phyloP scores from a whole-genome alignment of 202 grass and related monocot genomes.

The Musa balbisiana region DNA sequence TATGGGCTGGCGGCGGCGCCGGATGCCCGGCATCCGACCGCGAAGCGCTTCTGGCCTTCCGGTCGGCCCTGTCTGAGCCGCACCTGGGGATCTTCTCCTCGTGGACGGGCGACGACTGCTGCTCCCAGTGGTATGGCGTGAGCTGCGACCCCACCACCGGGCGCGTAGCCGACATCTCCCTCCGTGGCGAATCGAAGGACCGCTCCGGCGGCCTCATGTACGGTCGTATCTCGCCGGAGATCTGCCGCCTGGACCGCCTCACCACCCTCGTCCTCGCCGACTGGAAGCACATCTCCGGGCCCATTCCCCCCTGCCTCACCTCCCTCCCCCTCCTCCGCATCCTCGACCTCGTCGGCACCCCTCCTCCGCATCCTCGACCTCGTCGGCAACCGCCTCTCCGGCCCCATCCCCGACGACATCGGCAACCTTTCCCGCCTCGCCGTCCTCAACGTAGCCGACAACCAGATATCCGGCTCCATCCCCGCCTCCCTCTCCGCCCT shows the following conservation, averaged over 20 bases:
- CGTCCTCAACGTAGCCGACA: constrained; percentile 85
- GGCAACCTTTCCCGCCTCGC: constrained; percentile 54
- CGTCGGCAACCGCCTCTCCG: constrained; percentile 58
- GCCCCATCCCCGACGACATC: constrained; percentile 39
- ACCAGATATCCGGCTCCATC: constrained; percentile 46
- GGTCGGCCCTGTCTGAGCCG: constrained; percentile 61
- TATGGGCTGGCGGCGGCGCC: neutral
- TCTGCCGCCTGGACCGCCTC: constrained; percentile 58
- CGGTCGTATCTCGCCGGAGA: constrained; percentile 61
- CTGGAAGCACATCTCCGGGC: constrained; percentile 84
- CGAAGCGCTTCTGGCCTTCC: constrained; percentile 63
- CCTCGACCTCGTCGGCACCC: constrained; percentile 61
- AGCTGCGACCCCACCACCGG: constrained; percentile 62
- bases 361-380: constrained; percentile 80
- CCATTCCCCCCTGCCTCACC: constrained; percentile 60
- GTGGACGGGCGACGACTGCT: constrained; percentile 70
- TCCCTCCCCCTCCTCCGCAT: constrained; percentile 55
- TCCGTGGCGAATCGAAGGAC: constrained; percentile 87
- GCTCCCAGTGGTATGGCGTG: constrained; percentile 79
- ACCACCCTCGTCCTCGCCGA: constrained; percentile 68
- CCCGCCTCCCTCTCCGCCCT: constrained; percentile 42
- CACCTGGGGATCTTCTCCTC: constrained; percentile 78
- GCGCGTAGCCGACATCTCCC: constrained; percentile 54
- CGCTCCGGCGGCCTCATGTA: constrained; percentile 70
- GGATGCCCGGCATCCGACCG: constrained; percentile 34